Conservation (phyloP, 2,329 filamentous ascomycete species). For the Parastagonospora avenae region DNA sequence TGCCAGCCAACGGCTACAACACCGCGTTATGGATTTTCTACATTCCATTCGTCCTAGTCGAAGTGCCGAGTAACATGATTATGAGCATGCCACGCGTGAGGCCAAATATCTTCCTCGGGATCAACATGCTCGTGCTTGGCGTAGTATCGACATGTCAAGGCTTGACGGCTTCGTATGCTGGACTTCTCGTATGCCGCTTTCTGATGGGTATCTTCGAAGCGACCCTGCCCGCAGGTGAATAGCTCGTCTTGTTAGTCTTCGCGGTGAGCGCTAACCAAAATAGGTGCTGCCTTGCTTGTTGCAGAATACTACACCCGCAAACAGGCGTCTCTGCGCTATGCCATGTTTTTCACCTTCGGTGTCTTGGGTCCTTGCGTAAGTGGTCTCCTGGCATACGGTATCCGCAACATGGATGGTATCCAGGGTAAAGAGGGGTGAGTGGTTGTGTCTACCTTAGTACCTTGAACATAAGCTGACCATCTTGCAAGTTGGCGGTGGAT, state of each 20-base stretch:
- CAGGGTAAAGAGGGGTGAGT: slow-evolving; percentile 29
- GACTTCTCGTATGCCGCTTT: slow-evolving; percentile 35
- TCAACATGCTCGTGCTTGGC: slow-evolving; percentile 78
- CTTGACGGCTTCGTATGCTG: slow-evolving; percentile 32
- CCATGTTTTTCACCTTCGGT: slow-evolving; percentile 60
- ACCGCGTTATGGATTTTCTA: slow-evolving; percentile 81
- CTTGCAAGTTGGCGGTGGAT: slow-evolving; percentile 48
- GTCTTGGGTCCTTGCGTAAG: slow-evolving; percentile 62
- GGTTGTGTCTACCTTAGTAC: neutral
- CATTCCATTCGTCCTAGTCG: slow-evolving; percentile 79
- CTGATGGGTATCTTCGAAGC: slow-evolving; percentile 43
- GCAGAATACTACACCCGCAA: slow-evolving; percentile 55
- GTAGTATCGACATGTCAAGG: slow-evolving; percentile 46
- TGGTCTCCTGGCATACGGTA: slow-evolving; percentile 56
- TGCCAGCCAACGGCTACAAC: slow-evolving; percentile 72
- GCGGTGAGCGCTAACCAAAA: neutral
- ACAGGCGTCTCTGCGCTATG: slow-evolving; percentile 58
- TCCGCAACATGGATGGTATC: slow-evolving; percentile 39
- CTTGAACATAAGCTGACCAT: neutral
- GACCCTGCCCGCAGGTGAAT: slow-evolving; percentile 35
- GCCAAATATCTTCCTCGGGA: slow-evolving; percentile 77
- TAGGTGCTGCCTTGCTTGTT: slow-evolving; percentile 35
- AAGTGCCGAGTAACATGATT: slow-evolving; percentile 76
- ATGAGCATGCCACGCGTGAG: slow-evolving; percentile 68
- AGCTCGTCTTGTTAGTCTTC: neutral